Evolutionary conservation across 23 red algal species (phyloP).

Genomic region (Agarophyton chilense): DNA sequence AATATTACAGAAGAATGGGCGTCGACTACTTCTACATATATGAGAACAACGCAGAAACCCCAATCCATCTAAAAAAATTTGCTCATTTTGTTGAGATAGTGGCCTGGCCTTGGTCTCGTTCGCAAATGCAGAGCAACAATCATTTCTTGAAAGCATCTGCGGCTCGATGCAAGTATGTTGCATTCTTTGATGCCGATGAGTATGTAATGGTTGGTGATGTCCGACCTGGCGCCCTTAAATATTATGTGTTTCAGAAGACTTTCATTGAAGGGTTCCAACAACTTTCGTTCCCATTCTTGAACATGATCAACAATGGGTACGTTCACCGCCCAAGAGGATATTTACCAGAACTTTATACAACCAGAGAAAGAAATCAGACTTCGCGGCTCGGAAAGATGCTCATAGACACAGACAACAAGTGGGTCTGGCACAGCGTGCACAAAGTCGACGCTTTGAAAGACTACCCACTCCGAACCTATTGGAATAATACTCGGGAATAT

Average conservation of each 20-base stretch:
- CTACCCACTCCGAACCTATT: constrained; percentile 1
- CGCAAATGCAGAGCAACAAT: constrained; percentile 47
- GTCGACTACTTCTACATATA: constrained; percentile 64
- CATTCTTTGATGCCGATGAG: constrained; percentile 67
- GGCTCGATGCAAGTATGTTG: constrained; percentile 48
- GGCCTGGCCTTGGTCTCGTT: constrained; percentile 53
- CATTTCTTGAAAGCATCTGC: constrained; percentile 25
- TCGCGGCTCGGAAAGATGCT: constrained; percentile 18
- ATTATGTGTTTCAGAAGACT: constrained; percentile 7
- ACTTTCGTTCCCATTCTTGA: constrained; percentile 26
- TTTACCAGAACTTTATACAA: constrained; percentile 51
- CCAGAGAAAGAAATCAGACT: constrained; percentile 17
- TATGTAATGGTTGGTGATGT: constrained; percentile 36
- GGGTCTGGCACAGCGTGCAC: constrained; percentile 14
- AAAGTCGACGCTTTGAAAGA: background rate
- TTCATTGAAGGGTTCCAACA: constrained; percentile 27
- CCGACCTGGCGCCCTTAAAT: background rate
- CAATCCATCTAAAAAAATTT: background rate
- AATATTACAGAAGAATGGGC: constrained; percentile 52
- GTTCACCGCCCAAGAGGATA: constrained; percentile 22
- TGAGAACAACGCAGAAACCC: constrained; percentile 43
- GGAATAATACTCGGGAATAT: constrained; percentile 31
- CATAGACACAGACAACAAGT: constrained; percentile 15
- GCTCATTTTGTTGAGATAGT: constrained; percentile 42
- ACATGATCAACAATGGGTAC: constrained; percentile 41